Base-by-base conservation (phyloP, 2,329 filamentous ascomycete genomes). In the Arthrobotrys pseudoclavata region DNA sequence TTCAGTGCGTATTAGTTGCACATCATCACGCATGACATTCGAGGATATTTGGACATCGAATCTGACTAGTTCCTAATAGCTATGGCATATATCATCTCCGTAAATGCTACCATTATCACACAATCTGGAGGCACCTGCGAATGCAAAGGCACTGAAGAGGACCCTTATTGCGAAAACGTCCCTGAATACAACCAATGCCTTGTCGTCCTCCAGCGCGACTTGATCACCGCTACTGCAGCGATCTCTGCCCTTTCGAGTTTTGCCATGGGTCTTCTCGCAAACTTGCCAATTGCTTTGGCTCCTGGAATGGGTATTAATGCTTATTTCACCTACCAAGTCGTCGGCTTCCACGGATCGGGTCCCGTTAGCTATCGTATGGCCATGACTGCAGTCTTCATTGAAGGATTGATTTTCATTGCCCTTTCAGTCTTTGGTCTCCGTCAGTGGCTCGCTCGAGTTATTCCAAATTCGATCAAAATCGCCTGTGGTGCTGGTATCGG, bases 401-500 rank as follows among this genome's bases (percentile, higher is more conserved):
- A 97, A 84, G 93, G 93, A 42, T 92, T 92, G 83, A 90, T 96
- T 79, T 97, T 97, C 84, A 89, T 96, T 62, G 91, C 86, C 1
- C 87, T 97, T 47, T 93, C 93, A 0, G 83, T 96, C 40, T 86
- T 94, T 64, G 93, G 93, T 42, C 87, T 97, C 85, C 91, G 93
- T 13, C 93, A 96, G 83, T 96, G 93, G 93, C 88, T 97, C 26
- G 93, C 93, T 18, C 89, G 92, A 80, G 90, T 91, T 50, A 93
- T 96, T 79, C 93, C 93, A 0, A 88, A 89, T 47, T 93, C 91
- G 69, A 94, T 97, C 85, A 97, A 96, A 84, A 89, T 96, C 69
- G 93, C 93, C 13, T 95, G 92, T 15, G 92, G 92, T 79, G 92
- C 93, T 64, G 93, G 93, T 76, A 96, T 96, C 79, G 93, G 93